Percentiles rank a stretch among this genome's conserved stretches.
Evolutionary conservation across 179 eudicot species (phyloP).

Genomic region (Drosera spatulata): DNA sequence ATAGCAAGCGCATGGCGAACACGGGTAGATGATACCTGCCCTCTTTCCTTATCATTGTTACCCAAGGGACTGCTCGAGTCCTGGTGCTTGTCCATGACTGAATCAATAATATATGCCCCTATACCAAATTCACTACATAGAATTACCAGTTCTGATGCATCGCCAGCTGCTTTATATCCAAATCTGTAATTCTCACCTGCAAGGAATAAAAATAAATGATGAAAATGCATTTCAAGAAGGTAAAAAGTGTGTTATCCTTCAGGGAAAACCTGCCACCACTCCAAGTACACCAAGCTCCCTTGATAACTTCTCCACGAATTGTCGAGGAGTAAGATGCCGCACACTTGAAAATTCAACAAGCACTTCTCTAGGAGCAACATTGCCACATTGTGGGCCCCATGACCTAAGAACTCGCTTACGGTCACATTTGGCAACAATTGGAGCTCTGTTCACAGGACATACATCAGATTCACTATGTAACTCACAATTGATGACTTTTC

Average conservation of each 20-base stretch:
- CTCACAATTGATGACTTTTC: too few species aligned
- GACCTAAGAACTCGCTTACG: conserved; percentile 84
- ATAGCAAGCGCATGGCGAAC: conserved; percentile 76
- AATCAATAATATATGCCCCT: conserved; percentile 56
- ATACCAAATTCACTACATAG: conserved; percentile 64
- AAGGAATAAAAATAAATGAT: not conserved
- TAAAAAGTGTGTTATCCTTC: not conserved
- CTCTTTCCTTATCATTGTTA: conserved; percentile 50
- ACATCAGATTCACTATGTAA: too few species aligned
- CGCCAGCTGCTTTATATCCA: conserved; percentile 86
- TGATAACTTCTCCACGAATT: conserved; percentile 86
- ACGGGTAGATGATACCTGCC: conserved; percentile 95
- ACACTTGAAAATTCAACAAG: conserved; percentile 74
- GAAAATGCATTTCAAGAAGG: not conserved
- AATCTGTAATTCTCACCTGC: conserved; percentile 93
- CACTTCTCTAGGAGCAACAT: conserved; percentile 49
- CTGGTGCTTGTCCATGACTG: conserved; percentile 79
- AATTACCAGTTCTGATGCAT: conserved; percentile 68
- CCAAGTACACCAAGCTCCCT: conserved; percentile 76
- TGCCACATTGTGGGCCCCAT: conserved; percentile 80
- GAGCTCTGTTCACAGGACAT: conserved; percentile 47
- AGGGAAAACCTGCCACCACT: conserved; percentile 75
- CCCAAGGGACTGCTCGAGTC: conserved; percentile 14
- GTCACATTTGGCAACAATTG: conserved; percentile 93
- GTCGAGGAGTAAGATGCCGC: conserved; percentile 63